Conservation (phyloP, 345 rosid genomes). For the Moricandia arvensis region DNA sequence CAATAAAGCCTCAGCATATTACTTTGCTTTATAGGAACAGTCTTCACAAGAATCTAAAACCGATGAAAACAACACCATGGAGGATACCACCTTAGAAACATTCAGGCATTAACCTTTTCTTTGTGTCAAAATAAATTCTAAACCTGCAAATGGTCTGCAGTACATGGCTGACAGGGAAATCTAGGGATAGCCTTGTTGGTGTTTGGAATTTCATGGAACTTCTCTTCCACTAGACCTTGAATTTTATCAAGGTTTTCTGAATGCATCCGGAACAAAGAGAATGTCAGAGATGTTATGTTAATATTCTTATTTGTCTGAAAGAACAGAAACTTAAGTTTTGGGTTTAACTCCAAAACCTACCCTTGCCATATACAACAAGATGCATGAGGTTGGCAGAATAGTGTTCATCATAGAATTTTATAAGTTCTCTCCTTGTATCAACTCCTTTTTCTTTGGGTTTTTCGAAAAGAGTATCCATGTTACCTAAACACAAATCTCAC, state of each 20-base stretch:
- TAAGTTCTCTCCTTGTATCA: constrained; percentile 70
- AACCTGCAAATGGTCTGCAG: not conserved
- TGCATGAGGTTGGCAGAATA: constrained; percentile 94
- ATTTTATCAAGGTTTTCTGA: constrained; percentile 69
- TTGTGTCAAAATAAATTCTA: not conserved
- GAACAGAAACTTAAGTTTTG: not conserved
- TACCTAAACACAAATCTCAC: constrained; percentile 48
- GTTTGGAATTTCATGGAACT: constrained; percentile 31
- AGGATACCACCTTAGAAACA: not conserved
- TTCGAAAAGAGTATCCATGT: constrained; percentile 66
- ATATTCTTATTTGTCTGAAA: not conserved
- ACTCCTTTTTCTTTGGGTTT: too few species aligned
- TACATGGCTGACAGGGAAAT: too few species aligned
- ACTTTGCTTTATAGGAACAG: constrained; percentile 74
- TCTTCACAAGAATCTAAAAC: constrained; percentile 69
- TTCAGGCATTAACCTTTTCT: constrained; percentile 3
- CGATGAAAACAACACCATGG: not conserved
- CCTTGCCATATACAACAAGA: constrained; percentile 81
- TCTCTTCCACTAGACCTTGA: constrained; percentile 56
- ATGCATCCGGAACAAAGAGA: constrained; percentile 34
- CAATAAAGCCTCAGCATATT: constrained; percentile 61
- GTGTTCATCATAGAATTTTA: constrained; percentile 69
- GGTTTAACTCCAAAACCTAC: constrained; percentile 38
- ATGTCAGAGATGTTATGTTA: not conserved
- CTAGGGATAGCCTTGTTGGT: too few species aligned